These are phyloP conservation scores for Plasmodium adleri DNA, from an alignment of 169 alveolate species.

Conservation along the genomic window DNA sequence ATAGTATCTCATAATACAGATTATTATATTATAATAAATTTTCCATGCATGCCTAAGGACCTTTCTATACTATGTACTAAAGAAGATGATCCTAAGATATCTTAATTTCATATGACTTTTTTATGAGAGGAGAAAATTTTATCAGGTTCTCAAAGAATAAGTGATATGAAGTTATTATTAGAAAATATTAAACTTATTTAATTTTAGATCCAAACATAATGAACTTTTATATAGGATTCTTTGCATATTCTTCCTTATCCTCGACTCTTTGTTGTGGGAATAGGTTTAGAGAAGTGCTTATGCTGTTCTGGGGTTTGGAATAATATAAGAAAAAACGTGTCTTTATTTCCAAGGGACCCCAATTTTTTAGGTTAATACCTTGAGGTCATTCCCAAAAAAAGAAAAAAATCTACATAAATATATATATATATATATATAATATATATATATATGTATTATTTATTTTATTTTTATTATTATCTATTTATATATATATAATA, in stretches of 20 bases:
- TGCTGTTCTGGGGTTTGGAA: conserved; percentile 95
- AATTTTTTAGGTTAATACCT: conserved; percentile 97
- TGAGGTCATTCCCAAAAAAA: conserved; percentile 69
- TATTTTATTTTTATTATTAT: too few species aligned
- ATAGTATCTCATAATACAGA: conserved; percentile 97
- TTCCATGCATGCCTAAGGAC: conserved; percentile 97
- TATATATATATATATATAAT: background rate
- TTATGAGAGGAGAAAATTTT: conserved; percentile 99
- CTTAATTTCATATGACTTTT: conserved; percentile 98
- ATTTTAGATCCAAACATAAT: conserved; percentile 92
- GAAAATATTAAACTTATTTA: conserved; percentile 86
- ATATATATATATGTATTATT: too few species aligned
- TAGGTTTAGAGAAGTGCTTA: conserved; percentile 99
- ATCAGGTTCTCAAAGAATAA: conserved; percentile 99
- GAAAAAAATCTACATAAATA: background rate
- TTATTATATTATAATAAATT: conserved; percentile 96
- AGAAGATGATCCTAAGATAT: conserved; percentile 81
- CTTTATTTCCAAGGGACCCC: conserved; percentile 99
- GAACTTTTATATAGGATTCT: conserved; percentile 95
- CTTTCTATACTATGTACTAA: conserved; percentile 99
- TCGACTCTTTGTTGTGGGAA: conserved; percentile 99
- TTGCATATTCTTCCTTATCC: conserved; percentile 98
- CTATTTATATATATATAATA: too few species aligned
- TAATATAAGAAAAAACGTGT: conserved; percentile 97
- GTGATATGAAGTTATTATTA: conserved; percentile 95